Evolutionary conservation across 2,329 filamentous ascomycete species (phyloP).

Genomic region (Arthrobotrys entomopaga): DNA sequence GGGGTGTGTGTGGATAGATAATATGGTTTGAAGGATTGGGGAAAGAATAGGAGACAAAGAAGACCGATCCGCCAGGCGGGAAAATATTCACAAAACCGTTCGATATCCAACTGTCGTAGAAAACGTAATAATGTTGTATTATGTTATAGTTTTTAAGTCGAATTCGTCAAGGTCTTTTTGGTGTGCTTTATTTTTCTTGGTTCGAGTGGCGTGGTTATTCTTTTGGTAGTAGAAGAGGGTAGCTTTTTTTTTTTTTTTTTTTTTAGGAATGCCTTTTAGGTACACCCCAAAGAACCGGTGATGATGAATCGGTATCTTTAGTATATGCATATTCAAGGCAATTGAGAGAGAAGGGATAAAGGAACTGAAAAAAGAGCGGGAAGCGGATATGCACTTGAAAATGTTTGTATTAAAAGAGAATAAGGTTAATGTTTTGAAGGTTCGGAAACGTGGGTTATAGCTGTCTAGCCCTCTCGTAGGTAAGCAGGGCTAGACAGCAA

Average conservation of each 20-base stretch:
- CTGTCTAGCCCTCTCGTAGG: constrained; percentile 27
- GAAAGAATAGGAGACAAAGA: constrained; percentile 22
- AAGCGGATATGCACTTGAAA: not conserved
- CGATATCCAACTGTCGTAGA: constrained; percentile 54
- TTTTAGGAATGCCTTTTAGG: constrained; percentile 14
- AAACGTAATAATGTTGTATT: constrained; percentile 55
- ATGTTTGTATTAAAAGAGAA: not conserved
- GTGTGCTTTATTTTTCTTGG: constrained; percentile 24
- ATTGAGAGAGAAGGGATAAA: constrained; percentile 35
- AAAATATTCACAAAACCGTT: constrained; percentile 46
- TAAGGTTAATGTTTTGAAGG: constrained; percentile 11
- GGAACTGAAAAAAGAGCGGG: constrained; percentile 7
- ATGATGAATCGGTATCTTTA: constrained; percentile 32
- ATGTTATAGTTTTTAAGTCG: constrained; percentile 49
- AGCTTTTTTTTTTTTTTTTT: not conserved
- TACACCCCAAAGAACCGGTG: constrained; percentile 21
- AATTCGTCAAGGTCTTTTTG: constrained; percentile 40
- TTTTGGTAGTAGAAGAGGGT: constrained; percentile 15
- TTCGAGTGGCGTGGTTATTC: constrained; percentile 50
- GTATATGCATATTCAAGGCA: constrained; percentile 40
- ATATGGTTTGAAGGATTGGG: not conserved
- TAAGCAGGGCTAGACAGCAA: constrained; percentile 9
- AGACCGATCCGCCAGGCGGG: constrained; percentile 48
- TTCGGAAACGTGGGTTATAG: constrained; percentile 24
- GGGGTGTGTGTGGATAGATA: constrained; percentile 18